Evolutionary conservation across 306 rosid genomes (phyloP), one percentile per base, ranked within the genome.

Genomic region (Pyrus bretschneideri): DNA sequence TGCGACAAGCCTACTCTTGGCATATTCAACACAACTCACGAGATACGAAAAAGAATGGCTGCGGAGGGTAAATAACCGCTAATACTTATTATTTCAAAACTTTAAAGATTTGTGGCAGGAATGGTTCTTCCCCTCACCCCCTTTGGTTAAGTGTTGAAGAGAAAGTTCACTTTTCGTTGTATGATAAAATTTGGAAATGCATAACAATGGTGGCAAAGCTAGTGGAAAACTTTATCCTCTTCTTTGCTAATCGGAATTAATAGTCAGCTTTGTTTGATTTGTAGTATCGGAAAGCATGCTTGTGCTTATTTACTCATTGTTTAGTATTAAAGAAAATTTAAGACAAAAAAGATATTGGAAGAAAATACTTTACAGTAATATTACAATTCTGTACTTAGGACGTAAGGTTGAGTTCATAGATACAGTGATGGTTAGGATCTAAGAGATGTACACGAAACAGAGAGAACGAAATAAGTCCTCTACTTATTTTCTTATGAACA

Each of bases 1-100:
- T 93, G 95, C 90, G 85, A 93, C 84, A 81, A 87, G 79, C 96
- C 96, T 40, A 90, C 90, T 0, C 90, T 86, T 18, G 96, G 96
- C 54, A 88, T 86, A 75, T 92, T 90, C 76, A 87, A 91, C 73
- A 79, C 93, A 44, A 93, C 93, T 69, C 93, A 85, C 5, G 93
- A 85, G 85, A 86, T 87, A 77, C 81, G 86, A 75, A 91, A 81
- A 82, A 89, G 40, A 84, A 82, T 84, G 78, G 88, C 87, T 7
- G 80, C 85, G 10, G 90, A 87, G 74, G 81, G 89, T 60, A 83
- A 88, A 83, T 85, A 70, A 73, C 27, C 6, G 29, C 61, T 70
- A 35, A 19, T 10, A 59, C 67, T 57, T 38, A 44, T 57, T 29
- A 15, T 58, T 65, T 59, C 25, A 23, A 58, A 40, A 35, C 57